Evolutionary conservation across 768 basidiomycete species (phyloP), one percentile per base, ranked within the genome.

Genomic region (Pisolithus orientalis): DNA sequence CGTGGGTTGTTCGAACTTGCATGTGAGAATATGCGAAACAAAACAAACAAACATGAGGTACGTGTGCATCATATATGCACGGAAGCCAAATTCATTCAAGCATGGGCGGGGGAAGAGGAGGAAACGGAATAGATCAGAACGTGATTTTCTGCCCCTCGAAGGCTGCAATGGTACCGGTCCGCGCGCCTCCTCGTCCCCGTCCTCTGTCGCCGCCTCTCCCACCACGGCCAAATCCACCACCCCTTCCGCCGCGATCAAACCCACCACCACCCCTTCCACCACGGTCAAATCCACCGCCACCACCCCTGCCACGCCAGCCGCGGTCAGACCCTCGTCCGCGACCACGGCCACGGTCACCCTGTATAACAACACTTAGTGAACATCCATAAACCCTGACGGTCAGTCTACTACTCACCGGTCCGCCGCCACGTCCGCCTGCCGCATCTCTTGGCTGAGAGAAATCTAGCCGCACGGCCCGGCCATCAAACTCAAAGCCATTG

Each of bases 371-470:
- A 24, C 31, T 60, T 17, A 13, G 21, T 39, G 31, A 6, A 14
- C 2, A 0, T 10, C 1, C 8, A 37, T 9, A 25, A 3, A n/a
- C 14, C 21, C 27, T 44, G 46, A 44, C 5, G 59, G 54, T 24
- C 70, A 63, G 11, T 34, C 14, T 34, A 34, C 14, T 63, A 45
- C 76, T 61, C 48, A 75, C 71, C 53, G 72, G 69, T 43, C 77
- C 75, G 16, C 80, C 74, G 14, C 70, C 66, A 4, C 76, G 76
- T 11, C 80, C 80, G 50, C 80, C 82, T 44, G 74, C 72, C 34
- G 69, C 67, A 60, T 90, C 87, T 61, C 90, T 75, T 10, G 91
- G 92, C 63, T 88, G 86, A 24, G 90, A 87, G 72, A 79, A 93
- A 71, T 98, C 94, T 43, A 97, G 69, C 49, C 95, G 80, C 55